Percentiles rank a stretch among this genome's conserved stretches.
phyloP scores from a whole-genome alignment of 2,329 filamentous ascomycete genomes.

The Pseudocercospora fuligena region DNA sequence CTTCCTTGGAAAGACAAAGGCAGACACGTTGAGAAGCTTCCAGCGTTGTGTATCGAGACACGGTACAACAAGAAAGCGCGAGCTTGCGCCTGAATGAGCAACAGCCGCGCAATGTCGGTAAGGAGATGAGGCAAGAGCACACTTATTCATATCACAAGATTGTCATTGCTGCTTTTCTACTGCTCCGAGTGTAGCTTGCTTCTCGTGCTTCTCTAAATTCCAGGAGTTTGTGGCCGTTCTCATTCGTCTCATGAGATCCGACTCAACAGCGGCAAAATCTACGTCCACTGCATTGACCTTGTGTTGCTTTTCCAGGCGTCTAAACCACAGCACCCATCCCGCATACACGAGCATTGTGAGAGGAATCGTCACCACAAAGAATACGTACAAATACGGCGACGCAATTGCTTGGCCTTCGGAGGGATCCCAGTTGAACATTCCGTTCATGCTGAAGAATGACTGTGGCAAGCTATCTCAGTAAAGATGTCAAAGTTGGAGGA shows the following conservation, averaged over 20 bases:
- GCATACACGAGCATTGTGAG: conserved; percentile 39
- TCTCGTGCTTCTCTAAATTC: conserved; percentile 26
- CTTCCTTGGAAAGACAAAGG: not conserved
- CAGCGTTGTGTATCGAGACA: conserved; percentile 5
- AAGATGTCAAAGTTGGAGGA: not conserved
- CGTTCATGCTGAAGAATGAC: conserved; percentile 42
- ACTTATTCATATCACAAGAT: not conserved
- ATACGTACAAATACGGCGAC: conserved; percentile 40
- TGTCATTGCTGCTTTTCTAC: conserved; percentile 16
- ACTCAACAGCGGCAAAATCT: conserved; percentile 37
- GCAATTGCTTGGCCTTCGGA: conserved; percentile 31
- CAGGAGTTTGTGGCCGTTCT: conserved; percentile 35
- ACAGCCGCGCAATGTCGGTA: not conserved
- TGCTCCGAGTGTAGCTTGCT: conserved; percentile 24
- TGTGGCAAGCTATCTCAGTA: conserved; percentile 23
- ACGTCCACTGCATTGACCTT: conserved; percentile 34
- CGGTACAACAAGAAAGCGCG: not conserved
- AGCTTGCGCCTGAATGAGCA: not conserved
- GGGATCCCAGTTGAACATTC: conserved; percentile 37
- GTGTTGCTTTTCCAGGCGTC: conserved; percentile 33
- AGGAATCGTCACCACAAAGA: conserved; percentile 41
- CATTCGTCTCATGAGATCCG: conserved; percentile 38
- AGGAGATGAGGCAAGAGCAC: not conserved
- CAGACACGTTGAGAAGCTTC: not conserved
- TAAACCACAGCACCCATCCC: conserved; percentile 40